These are phyloP conservation scores for Coniochaeta sp. DNA, from an alignment of 2,329 filamentous ascomycete species.

Conservation along the genomic window DNA sequence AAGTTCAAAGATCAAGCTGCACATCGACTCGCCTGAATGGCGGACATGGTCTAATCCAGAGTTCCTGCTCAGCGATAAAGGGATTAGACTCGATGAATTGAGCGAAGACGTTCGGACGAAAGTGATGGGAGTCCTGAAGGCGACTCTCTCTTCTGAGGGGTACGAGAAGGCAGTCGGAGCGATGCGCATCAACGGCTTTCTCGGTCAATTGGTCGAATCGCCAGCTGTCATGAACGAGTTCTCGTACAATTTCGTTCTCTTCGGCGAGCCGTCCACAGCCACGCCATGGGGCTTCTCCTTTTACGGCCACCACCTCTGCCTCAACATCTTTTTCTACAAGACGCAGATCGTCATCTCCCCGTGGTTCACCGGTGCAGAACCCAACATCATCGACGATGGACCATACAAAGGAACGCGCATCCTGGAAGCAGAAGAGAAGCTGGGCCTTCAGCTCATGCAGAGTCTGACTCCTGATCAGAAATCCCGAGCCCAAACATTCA, in stretches of 20 bases:
- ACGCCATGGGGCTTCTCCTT: constrained; percentile 65
- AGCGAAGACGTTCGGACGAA: constrained; percentile 30
- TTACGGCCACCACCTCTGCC: constrained; percentile 73
- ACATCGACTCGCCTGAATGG: constrained; percentile 66
- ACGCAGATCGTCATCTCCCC: constrained; percentile 62
- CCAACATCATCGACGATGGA: constrained; percentile 63
- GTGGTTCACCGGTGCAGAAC: constrained; percentile 75
- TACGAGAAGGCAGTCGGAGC: constrained; percentile 62
- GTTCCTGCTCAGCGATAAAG: constrained; percentile 61
- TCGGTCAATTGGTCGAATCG: constrained; percentile 58
- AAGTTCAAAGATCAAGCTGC: constrained; percentile 40
- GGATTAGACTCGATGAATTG: constrained; percentile 60
- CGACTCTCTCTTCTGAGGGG: constrained; percentile 59
- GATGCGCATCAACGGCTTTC: constrained; percentile 69
- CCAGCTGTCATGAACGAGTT: constrained; percentile 62
- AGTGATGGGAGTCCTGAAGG: constrained; percentile 47
- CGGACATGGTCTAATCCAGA: constrained; percentile 66
- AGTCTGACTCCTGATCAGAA: constrained; percentile 40
- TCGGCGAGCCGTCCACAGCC: constrained; percentile 49
- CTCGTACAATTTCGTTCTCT: constrained; percentile 70
- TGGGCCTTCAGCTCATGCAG: constrained; percentile 66
- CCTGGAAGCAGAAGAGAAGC: constrained; percentile 52
- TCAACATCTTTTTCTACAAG: constrained; percentile 61
- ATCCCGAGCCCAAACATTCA: constrained; percentile 46
- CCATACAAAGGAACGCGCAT: constrained; percentile 57